Conservation (phyloP, 176 grass and related monocot genomes). For the Bromus sterilis region DNA sequence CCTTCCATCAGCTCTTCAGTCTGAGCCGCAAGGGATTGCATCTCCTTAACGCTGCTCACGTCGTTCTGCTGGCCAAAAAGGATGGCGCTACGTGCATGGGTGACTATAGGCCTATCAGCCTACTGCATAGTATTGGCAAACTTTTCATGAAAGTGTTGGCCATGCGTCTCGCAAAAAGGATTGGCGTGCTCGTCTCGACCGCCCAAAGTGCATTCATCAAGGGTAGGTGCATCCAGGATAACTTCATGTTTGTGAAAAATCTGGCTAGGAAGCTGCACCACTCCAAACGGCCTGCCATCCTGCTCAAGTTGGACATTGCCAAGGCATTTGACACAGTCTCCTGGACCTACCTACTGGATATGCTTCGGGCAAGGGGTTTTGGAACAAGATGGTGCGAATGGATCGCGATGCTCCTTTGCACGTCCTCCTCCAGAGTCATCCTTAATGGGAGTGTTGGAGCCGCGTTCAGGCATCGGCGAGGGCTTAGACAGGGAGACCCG, state of each 20-base stretch:
- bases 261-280: too few relatives aligned
- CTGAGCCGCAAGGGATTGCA: too few relatives aligned
- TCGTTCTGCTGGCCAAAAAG: neutral
- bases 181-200: too few relatives aligned
- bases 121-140: neutral
- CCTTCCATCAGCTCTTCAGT: too few relatives aligned
- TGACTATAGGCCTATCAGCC: neutral
- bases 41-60: too few relatives aligned
- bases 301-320: neutral
- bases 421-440: neutral
- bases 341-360: neutral
- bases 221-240: too few relatives aligned
- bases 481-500: neutral
- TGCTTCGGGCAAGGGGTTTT: neutral
- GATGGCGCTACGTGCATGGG: neutral
- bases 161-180: too few relatives aligned
- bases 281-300: too few relatives aligned
- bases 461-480: neutral
- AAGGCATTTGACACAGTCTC: neutral
- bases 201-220: too few relatives aligned
- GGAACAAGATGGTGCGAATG: neutral
- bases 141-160: neutral
- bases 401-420: neutral
- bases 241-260: too few relatives aligned
- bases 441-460: neutral